Evolutionary conservation across 345 rosid genomes (phyloP).

Genomic region (Citropsis articulata): DNA sequence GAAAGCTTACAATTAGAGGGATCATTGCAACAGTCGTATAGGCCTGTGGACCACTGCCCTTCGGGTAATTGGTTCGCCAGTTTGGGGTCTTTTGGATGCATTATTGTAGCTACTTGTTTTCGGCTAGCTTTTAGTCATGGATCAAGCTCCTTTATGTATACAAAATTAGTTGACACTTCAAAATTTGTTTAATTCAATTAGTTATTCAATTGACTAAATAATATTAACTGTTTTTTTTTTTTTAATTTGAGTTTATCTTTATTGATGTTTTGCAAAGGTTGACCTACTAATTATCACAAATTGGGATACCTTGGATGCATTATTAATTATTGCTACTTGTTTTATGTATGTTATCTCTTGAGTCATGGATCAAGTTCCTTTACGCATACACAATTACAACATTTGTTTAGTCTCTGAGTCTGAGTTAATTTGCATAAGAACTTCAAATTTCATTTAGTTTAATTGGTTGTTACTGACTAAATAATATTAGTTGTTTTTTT

Average conservation of each 20-base stretch:
- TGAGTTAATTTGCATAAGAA: neutral
- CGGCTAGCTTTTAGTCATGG: neutral
- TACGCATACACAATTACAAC: neutral
- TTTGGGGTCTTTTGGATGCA: neutral
- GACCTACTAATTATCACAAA: neutral
- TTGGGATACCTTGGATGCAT: too few relatives aligned
- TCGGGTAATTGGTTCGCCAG: conserved; percentile 21
- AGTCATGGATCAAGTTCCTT: neutral
- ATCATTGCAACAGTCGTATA: conserved; percentile 50
- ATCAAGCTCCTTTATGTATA: neutral
- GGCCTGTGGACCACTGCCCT: conserved; percentile 56
- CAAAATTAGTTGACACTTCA: neutral
- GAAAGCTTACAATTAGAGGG: too few relatives aligned
- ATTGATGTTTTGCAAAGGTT: neutral
- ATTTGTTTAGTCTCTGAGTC: too few relatives aligned
- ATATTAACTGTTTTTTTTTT: too few relatives aligned
- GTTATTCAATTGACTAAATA: neutral
- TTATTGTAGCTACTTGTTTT: neutral
- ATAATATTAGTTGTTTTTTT: neutral
- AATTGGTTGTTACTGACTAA: neutral
- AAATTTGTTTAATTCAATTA: neutral
- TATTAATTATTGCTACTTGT: neutral
- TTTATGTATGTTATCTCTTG: neutral
- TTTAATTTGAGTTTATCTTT: neutral
- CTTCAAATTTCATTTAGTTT: neutral